Base-by-base conservation (phyloP, 306 rosid species). In the Crataegus laevigata region DNA sequence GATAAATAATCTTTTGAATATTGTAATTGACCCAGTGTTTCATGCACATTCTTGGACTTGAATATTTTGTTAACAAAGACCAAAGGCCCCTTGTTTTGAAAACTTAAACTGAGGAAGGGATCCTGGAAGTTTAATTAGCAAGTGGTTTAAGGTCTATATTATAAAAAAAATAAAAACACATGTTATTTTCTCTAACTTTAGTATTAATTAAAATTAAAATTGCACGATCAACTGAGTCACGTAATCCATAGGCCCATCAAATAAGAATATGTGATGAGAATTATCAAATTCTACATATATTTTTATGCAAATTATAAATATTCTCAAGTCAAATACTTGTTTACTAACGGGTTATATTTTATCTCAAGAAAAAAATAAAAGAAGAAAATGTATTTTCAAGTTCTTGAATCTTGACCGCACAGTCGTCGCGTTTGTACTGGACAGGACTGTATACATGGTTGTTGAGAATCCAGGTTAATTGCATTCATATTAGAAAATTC, bases 1-100 rank as follows among this genome's bases (percentile, higher is more conserved):
- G 43, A 6, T 2, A 6, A 66, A 22, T 25, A 69, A 69, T 5
- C 7, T 54, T 28, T 62, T 29, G 30, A 21, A 32, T 21, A 36
- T 55, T 72, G 34, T 54, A 3, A 17, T 72, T 22, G 66, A 72
- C 66, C 45, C 75, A 71, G 68, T 73, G 76, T 73, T 59, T 73
- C 68, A 73, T 73, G 68, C 68, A 40, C 57, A 19, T 59, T 25
- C 58, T 38, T 73, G 68, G 24, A 40, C 57, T 67, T 59, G 28
- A 67, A 26, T 47, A 17, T 60, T 13, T 59, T 38, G 11, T 30
- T 40, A 60, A 60, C 68, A 73, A 59, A 59, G 77, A 73, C 77
- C 58, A 73, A 73, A 40, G 25, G 11, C 22, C 61, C 52, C 36
- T 57, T 6, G 66, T 22, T 55, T 57, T 22, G 34, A 71, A 71